These are phyloP conservation scores for Cystoisospora suis DNA, from an alignment of 169 alveolate genomes.

Conservation along the genomic window DNA sequence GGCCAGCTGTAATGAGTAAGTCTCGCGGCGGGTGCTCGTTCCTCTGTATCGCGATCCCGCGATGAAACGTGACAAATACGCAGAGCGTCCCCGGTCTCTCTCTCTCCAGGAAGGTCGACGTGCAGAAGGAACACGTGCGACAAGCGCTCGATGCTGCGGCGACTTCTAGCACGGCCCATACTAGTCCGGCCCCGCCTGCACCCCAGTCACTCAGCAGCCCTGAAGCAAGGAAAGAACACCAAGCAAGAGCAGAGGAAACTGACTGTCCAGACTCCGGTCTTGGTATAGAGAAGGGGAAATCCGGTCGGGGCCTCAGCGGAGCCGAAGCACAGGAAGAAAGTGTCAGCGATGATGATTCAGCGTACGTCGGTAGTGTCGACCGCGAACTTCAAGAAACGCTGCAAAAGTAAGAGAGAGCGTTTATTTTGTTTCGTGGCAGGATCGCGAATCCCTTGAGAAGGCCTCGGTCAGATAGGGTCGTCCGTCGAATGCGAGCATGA, in stretches of 20 bases:
- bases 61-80: too few species aligned
- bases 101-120: neutral
- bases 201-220: neutral
- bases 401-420: slow-evolving; percentile 20
- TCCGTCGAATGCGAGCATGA: too few species aligned
- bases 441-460: neutral
- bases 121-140: slow-evolving; percentile 10
- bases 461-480: neutral
- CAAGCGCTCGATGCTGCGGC: slow-evolving; percentile 1
- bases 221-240: neutral
- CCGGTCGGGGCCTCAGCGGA: too few species aligned
- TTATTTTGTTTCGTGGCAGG: neutral
- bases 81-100: too few species aligned
- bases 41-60: too few species aligned
- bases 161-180: neutral
- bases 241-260: neutral
- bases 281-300: too few species aligned
- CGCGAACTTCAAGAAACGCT: slow-evolving; percentile 5
- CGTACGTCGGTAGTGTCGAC: neutral
- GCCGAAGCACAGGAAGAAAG: neutral
- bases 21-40: too few species aligned
- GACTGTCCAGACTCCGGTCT: too few species aligned
- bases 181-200: neutral
- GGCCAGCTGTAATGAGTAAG: too few species aligned
- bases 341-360: neutral